A percentile compares a stretch with the other conserved stretches of the same genome.
These are phyloP conservation scores for Plasmodium gallinaceum DNA, from an alignment of 169 alveolate species.

Conservation along the genomic window DNA sequence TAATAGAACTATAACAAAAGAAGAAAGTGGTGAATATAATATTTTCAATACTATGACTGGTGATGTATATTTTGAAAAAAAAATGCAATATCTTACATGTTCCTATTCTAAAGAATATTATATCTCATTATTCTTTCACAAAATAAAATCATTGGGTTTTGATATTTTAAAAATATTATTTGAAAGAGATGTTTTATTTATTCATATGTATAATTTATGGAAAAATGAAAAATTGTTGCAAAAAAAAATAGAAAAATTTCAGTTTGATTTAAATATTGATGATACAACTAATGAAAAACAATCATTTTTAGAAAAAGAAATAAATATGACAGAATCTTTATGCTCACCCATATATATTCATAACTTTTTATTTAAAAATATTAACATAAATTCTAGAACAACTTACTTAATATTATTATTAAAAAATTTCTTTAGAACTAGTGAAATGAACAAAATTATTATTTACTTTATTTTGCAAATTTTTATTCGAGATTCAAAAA, in stretches of 20 bases:
- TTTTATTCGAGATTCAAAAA: constrained; percentile 42
- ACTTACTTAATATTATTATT: constrained; percentile 50
- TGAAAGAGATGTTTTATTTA: constrained; percentile 68
- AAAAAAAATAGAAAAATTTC: constrained; percentile 27
- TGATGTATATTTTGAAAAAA: constrained; percentile 47
- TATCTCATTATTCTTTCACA: constrained; percentile 18
- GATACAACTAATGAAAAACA: neutral
- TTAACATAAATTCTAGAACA: constrained; percentile 62
- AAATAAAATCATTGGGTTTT: constrained; percentile 41
- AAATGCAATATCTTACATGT: constrained; percentile 41
- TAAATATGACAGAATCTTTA: constrained; percentile 43
- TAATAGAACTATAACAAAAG: neutral
- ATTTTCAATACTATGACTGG: constrained; percentile 7
- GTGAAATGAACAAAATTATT: constrained; percentile 52
- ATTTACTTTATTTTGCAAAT: constrained; percentile 57
- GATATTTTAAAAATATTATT: constrained; percentile 39
- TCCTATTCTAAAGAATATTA: constrained; percentile 55
- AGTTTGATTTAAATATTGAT: constrained; percentile 12
- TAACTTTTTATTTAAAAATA: constrained; percentile 63
- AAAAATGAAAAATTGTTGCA: constrained; percentile 67
- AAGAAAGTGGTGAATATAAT: neutral
- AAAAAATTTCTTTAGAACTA: constrained; percentile 58
- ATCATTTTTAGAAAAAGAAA: constrained; percentile 3
- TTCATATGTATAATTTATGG: constrained; percentile 72
- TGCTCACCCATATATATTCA: constrained; percentile 63